These are phyloP conservation scores for Aspergillus tamarii DNA, from an alignment of 2,329 filamentous ascomycete species.

Conservation along the genomic window DNA sequence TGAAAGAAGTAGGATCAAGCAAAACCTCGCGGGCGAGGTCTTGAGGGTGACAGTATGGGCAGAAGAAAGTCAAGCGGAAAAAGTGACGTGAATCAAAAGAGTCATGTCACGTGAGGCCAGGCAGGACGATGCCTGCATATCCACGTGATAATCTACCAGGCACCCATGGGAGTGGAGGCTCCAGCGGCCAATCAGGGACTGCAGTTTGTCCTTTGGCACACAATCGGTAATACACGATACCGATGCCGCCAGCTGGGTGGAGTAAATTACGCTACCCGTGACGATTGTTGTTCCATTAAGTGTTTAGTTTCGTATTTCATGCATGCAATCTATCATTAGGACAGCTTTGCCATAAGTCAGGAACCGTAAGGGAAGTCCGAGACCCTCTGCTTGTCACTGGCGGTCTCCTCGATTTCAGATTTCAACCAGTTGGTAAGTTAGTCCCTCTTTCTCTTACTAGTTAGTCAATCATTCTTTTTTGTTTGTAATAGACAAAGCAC, in stretches of 20 bases:
- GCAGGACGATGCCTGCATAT: conserved; percentile 1
- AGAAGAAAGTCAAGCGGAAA: conserved; percentile 21
- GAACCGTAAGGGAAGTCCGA: conserved; percentile 8
- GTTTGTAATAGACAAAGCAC: background rate
- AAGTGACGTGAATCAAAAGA: conserved; percentile 36
- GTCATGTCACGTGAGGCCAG: conserved; percentile 24
- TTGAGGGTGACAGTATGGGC: background rate
- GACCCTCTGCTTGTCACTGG: conserved; percentile 8
- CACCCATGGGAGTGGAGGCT: conserved; percentile 6
- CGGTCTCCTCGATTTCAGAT: conserved; percentile 1
- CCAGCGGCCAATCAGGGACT: conserved; percentile 31
- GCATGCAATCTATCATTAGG: conserved; percentile 17
- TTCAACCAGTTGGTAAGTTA: conserved; percentile 9
- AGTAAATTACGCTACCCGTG: conserved; percentile 14
- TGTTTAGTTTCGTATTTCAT: conserved; percentile 10
- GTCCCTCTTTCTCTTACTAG: background rate
- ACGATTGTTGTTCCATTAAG: conserved; percentile 5
- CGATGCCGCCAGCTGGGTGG: conserved; percentile 13
- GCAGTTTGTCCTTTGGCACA: conserved; percentile 35
- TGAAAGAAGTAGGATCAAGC: background rate
- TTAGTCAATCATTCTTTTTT: background rate
- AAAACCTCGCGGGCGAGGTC: background rate
- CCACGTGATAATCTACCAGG: conserved; percentile 23
- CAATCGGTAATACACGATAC: conserved; percentile 27
- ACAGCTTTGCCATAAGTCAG: conserved; percentile 18